These are phyloP conservation scores for Mucor lusitanicus DNA, from an alignment of 371 early-diverging fungal species.

Conservation along the genomic window DNA sequence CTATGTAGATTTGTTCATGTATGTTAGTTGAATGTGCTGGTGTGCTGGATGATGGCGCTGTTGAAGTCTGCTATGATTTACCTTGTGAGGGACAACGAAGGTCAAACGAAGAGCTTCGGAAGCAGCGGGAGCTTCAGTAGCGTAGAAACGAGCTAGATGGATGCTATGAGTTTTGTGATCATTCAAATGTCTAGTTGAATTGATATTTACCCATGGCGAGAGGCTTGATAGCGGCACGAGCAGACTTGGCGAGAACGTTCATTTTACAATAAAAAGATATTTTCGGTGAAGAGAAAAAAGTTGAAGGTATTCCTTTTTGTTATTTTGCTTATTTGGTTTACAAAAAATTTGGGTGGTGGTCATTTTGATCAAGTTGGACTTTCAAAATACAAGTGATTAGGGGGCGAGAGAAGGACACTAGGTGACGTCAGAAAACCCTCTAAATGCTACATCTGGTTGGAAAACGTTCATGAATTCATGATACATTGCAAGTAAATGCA, in stretches of 20 bases:
- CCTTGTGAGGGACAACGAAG: conserved; percentile 93
- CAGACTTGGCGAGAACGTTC: conserved; percentile 66
- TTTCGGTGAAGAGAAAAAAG: conserved; percentile 22
- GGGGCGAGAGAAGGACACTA: conserved; percentile 4
- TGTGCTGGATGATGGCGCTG: neutral
- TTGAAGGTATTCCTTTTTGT: conserved; percentile 11
- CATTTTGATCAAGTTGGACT: conserved; percentile 19
- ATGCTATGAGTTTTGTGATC: neutral
- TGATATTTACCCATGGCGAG: conserved; percentile 46
- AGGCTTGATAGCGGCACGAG: conserved; percentile 52
- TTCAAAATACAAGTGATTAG: conserved; percentile 17
- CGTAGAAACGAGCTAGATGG: conserved; percentile 67
- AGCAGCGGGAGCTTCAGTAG: conserved; percentile 70
- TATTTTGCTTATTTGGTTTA: conserved; percentile 25
- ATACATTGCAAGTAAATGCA: neutral
- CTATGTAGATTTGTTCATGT: conserved; percentile 25
- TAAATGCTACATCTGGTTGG: neutral
- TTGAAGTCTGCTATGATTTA: conserved; percentile 23
- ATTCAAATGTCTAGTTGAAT: neutral
- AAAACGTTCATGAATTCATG: neutral
- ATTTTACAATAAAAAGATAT: conserved; percentile 31
- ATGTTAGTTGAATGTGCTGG: neutral
- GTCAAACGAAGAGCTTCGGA: conserved; percentile 84
- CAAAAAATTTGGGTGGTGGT: conserved; percentile 2
- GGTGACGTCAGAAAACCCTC: conserved; percentile 18